Percentiles rank a stretch among this genome's conserved stretches.
Conservation (phyloP, 306 rosid species). For the Ammopiptanthus mongolicus region DNA sequence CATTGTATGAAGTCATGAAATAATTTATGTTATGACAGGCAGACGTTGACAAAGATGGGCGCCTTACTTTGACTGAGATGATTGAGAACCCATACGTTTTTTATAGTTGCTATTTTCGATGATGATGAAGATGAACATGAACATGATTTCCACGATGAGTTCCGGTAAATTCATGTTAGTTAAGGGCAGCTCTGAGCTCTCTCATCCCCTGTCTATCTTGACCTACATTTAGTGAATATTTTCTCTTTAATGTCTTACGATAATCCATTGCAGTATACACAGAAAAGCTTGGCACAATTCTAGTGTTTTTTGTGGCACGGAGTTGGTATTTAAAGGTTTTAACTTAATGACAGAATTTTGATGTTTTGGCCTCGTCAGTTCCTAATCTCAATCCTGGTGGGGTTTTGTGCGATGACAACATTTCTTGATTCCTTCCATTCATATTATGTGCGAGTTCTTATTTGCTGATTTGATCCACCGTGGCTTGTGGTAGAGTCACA, state of each 20-base stretch:
- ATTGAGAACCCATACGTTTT: slow-evolving; percentile 90
- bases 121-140: slow-evolving; percentile 70
- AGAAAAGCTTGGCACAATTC: slow-evolving; percentile 15
- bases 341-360: slow-evolving; percentile 7
- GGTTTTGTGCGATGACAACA: slow-evolving; percentile 8
- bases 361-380: slow-evolving; percentile 16
- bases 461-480: slow-evolving; percentile 26
- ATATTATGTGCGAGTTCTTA: slow-evolving; percentile 23
- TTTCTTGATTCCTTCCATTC: slow-evolving; percentile 29
- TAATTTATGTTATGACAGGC: slow-evolving; percentile 57
- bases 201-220: not conserved
- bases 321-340: slow-evolving; percentile 10
- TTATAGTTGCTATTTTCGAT: slow-evolving; percentile 82
- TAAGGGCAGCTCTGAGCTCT: slow-evolving; percentile 15
- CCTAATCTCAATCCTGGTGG: slow-evolving; percentile 21
- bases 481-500: slow-evolving; percentile 19
- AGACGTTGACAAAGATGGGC: slow-evolving; percentile 86
- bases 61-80: slow-evolving; percentile 82
- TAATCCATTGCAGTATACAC: slow-evolving; percentile 33
- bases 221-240: not conserved
- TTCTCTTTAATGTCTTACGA: not conserved
- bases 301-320: not conserved
- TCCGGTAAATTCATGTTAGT: slow-evolving; percentile 57
- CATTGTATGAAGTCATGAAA: not conserved
- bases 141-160: slow-evolving; percentile 74